Base-by-base conservation (phyloP, 192 early-diverging fungal genomes). In the Backusella westeae region DNA sequence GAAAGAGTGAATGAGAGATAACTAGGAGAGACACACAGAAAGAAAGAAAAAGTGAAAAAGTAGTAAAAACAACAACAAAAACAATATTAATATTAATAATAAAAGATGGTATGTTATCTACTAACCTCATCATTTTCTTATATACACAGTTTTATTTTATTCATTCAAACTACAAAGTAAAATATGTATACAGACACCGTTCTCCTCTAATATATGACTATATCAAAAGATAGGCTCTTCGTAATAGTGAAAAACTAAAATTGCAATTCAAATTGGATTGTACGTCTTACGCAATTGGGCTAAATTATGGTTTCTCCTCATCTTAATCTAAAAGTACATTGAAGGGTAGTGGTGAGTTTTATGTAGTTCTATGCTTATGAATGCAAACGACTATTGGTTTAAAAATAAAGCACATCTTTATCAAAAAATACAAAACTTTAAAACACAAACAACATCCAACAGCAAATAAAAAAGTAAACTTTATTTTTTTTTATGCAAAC, bases 121-220 rank as follows among this genome's bases (percentile, higher is more conserved):
- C 42, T 17, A 44, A 44, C 42, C 42, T 44, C 42, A 17, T 44
- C 14, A 44, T 44, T 17, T 67, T 68, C 34, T 68, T 12, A 14
- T 14, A 9, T 19, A 9, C 2, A 39, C 7, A 39, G 2, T 21
- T 39, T 69, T 21, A 38, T 69, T 23, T 8, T 69, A 26, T 59
- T 12, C 10, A 9, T 21, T 53, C 52, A 53, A 53, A 53, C n/a
- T 8, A 53, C 52, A n/a, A 8, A 12, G 17, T 17, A 49, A 17
- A 49, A 49, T 8, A 23, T 59, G 0, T 56, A 3, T 19, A 70
- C 39, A 71, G 34, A 89, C 39, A 91, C 93, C 0, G 89, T 95
- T 92, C 87, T 91, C 71, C 94, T 88, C 84, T 92, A 94, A 77
- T 93, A 93, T 81, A 81, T 89, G 69, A 87, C 90, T 36, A 93